phyloP scores from a whole-genome alignment of 129 eudicot species.

The Apium graveolens region DNA sequence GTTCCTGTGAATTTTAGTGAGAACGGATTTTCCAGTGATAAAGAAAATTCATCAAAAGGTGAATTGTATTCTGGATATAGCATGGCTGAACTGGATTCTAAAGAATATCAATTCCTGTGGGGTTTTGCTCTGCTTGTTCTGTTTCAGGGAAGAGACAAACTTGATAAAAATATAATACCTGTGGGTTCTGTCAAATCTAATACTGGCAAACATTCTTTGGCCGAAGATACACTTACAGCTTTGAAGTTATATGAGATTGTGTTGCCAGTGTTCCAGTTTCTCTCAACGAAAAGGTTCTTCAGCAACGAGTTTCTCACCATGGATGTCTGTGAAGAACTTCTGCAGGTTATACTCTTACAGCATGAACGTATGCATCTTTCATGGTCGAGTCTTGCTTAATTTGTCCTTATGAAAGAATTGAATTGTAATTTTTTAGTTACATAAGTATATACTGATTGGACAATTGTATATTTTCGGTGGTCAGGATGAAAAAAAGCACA shows the following conservation, averaged over 20 bases:
- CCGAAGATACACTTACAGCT: slow-evolving; percentile 40
- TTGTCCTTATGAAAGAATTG: neutral
- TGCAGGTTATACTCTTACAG: slow-evolving; percentile 46
- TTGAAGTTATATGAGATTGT: slow-evolving; percentile 51
- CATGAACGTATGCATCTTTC: neutral
- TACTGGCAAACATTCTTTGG: slow-evolving; percentile 38
- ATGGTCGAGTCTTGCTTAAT: neutral
- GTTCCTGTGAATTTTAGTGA: slow-evolving; percentile 50
- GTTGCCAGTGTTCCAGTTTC: slow-evolving; percentile 65
- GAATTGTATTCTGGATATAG: slow-evolving; percentile 63
- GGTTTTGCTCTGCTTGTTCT: slow-evolving; percentile 71
- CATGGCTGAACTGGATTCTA: slow-evolving; percentile 70
- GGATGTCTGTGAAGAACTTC: slow-evolving; percentile 62
- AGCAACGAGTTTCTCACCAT: slow-evolving; percentile 48
- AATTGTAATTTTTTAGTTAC: neutral
- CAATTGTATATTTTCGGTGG: neutral
- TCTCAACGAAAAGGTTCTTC: slow-evolving; percentile 65
- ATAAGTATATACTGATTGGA: neutral
- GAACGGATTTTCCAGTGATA: slow-evolving; percentile 31
- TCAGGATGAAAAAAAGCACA: neutral
- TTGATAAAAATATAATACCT: slow-evolving; percentile 45
- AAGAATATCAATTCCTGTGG: slow-evolving; percentile 84
- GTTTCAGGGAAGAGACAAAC: slow-evolving; percentile 65
- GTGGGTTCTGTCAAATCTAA: slow-evolving; percentile 41
- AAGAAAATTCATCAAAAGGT: slow-evolving; percentile 33